Evolutionary conservation across 2,329 filamentous ascomycete genomes (phyloP), one percentile per base, ranked within the genome.

Genomic region (Ophiostoma tasmaniense): DNA sequence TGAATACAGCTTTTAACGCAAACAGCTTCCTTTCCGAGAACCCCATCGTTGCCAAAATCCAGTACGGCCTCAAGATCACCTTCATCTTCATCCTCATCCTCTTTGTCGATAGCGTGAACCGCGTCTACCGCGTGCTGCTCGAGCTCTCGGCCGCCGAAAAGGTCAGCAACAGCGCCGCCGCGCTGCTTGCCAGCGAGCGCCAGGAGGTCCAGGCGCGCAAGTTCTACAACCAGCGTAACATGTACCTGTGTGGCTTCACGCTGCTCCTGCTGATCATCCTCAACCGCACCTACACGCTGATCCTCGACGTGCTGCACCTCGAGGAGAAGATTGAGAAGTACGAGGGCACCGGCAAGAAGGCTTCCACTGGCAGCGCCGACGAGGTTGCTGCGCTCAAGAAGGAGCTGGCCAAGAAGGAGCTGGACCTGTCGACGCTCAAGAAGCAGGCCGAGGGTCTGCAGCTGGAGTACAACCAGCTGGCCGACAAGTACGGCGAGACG

Each of bases 181-280:
- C 89, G 67, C 88, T 93, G 71, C 88, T 97, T 75, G 94, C 95
- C 73, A 90, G 92, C 77, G 95, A 98, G 79, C 94, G 95, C 73
- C 93, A 96, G 87, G 95, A 99, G 82, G 94, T 98, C 67, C 95
- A 99, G 81, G 94, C 95, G 73, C 93, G 95, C 86, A 99, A 99
- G 83, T 99, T 99, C 85, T 99, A 99, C 87, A 97, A 93, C 72
- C 94, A 99, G 84, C 93, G 95, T 80, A 99, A 99, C 88, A 99
- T 99, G 95, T 99, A 99, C 83, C 93, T 99, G 72, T 98, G 95
- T 81, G 95, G 95, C 75, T 99, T 99, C 85, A 99, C 95, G 5
- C 90, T 99, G 73, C 98, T 99, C 88, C 90, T 99, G 72, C 98
- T 94, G 68, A 86, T 99, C 73, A 99, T 99, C 81, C 91, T 96